phyloP scores from a whole-genome alignment of 2,329 filamentous ascomycete species.

The Bimuria novae-zelandiae region DNA sequence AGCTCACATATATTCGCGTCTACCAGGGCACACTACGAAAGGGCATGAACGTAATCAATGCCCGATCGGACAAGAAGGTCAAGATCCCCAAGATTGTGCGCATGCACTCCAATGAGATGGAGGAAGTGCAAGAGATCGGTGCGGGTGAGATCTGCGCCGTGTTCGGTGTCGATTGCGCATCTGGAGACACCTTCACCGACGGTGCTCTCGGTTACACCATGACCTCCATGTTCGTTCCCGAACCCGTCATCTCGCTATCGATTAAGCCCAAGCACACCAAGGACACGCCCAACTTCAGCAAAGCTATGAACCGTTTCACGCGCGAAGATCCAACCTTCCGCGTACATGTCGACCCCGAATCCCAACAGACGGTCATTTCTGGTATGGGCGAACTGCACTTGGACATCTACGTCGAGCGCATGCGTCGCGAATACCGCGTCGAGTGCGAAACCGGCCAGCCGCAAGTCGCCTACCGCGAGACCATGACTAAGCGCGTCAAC shows the following conservation, averaged over 20 bases:
- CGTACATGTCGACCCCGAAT: slow-evolving; percentile 88
- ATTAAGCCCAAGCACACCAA: slow-evolving; percentile 95
- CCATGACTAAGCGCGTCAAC: slow-evolving; percentile 75
- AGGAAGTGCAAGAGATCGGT: slow-evolving; percentile 89
- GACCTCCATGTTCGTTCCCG: slow-evolving; percentile 96
- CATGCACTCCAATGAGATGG: slow-evolving; percentile 99
- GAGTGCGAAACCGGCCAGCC: slow-evolving; percentile 96
- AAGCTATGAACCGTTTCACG: slow-evolving; percentile 98
- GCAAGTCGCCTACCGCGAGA: slow-evolving; percentile 96
- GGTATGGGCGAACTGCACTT: slow-evolving; percentile 98
- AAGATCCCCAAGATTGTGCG: slow-evolving; percentile 96
- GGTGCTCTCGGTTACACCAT: slow-evolving; percentile 90
- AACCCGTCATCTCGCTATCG: slow-evolving; percentile 96
- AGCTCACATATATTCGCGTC: slow-evolving; percentile 97
- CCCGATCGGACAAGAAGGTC: slow-evolving; percentile 91
- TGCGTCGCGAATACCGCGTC: slow-evolving; percentile 94
- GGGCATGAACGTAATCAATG: slow-evolving; percentile 90
- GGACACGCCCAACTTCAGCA: slow-evolving; percentile 92
- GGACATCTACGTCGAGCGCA: slow-evolving; percentile 96
- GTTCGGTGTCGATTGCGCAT: slow-evolving; percentile 96
- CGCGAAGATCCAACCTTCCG: slow-evolving; percentile 98
- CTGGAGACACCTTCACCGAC: slow-evolving; percentile 97
- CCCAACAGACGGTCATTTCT: slow-evolving; percentile 94
- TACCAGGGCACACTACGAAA: slow-evolving; percentile 93
- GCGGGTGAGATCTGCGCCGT: slow-evolving; percentile 98